A percentile compares a stretch with the other conserved stretches of the same genome.
These are phyloP conservation scores for Vigna nakashimae DNA, from an alignment of 306 rosid genomes.

Conservation along the genomic window DNA sequence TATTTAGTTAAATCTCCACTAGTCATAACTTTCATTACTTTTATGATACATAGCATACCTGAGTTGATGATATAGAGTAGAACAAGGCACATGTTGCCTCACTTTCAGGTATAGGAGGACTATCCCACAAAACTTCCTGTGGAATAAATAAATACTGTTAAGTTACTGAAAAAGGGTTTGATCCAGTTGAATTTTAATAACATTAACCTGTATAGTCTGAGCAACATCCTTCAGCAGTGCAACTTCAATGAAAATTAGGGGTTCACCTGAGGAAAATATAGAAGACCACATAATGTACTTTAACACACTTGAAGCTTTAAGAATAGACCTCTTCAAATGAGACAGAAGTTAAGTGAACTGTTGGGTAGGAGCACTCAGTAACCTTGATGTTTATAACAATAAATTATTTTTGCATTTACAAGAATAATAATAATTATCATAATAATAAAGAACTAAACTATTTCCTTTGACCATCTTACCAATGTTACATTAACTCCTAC, in stretches of 20 bases:
- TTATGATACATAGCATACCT: conserved; percentile 56
- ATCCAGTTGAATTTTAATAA: conserved; percentile 30
- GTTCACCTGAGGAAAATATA: conserved; percentile 62
- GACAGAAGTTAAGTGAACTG: conserved; percentile 35
- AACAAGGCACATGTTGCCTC: conserved; percentile 94
- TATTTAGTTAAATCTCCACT: conserved; percentile 28
- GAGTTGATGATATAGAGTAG: conserved; percentile 96
- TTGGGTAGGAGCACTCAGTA: conserved; percentile 20
- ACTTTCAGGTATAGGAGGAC: conserved; percentile 80
- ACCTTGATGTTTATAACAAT: conserved; percentile 33
- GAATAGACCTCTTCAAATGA: conserved; percentile 18
- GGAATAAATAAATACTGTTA: conserved; percentile 28
- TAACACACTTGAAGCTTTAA: conserved; percentile 32
- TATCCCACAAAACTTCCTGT: conserved; percentile 96
- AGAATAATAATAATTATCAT: conserved; percentile 7
- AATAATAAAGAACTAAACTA: conserved; percentile 28
- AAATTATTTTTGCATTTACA: conserved; percentile 26
- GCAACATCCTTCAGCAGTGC: conserved; percentile 88
- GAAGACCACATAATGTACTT: conserved; percentile 29
- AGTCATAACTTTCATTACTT: conserved; percentile 26
- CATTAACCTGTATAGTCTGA: conserved; percentile 73
- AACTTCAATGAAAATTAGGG: conserved; percentile 91
- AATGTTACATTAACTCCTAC: conserved; percentile 19
- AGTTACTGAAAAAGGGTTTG: conserved; percentile 26
- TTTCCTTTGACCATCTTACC: conserved; percentile 21